These are phyloP conservation scores for Angophora floribunda DNA, from an alignment of 345 rosid species.

Conservation along the genomic window DNA sequence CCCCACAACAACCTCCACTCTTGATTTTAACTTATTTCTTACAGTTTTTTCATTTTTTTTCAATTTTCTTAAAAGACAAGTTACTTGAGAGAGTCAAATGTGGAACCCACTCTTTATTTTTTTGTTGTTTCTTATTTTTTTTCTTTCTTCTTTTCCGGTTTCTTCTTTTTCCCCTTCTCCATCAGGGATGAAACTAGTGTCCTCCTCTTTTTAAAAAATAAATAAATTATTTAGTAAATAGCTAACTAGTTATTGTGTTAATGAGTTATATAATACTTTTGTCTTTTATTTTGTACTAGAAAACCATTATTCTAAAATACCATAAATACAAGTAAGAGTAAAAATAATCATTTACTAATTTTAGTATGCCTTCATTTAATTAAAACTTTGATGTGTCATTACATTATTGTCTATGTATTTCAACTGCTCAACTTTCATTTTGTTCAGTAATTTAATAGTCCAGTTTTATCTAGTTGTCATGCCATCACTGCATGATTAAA, in stretches of 20 bases:
- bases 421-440: not conserved
- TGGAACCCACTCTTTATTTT: not conserved
- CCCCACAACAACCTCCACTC: not conserved
- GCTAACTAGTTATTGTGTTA: not conserved
- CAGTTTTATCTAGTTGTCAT: not conserved
- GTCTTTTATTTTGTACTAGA: not conserved
- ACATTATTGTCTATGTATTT: not conserved
- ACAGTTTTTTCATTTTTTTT: not conserved
- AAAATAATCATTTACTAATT: not conserved
- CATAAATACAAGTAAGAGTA: not conserved
- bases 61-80: not conserved
- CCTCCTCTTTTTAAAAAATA: no score
- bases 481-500: not conserved
- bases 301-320: not conserved
- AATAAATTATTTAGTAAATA: not conserved
- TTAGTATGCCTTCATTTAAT: not conserved
- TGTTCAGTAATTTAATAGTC: not conserved
- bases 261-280: not conserved
- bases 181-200: accelerated
- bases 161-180: not conserved
- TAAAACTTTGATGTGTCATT: not conserved
- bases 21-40: not conserved
- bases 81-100: not conserved
- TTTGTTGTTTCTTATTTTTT: not conserved
- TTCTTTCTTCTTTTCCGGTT: not conserved